Evolutionary conservation across 768 basidiomycete genomes (phyloP), one percentile per base, ranked within the genome.

Genomic region (Boletus eberwhitei): DNA sequence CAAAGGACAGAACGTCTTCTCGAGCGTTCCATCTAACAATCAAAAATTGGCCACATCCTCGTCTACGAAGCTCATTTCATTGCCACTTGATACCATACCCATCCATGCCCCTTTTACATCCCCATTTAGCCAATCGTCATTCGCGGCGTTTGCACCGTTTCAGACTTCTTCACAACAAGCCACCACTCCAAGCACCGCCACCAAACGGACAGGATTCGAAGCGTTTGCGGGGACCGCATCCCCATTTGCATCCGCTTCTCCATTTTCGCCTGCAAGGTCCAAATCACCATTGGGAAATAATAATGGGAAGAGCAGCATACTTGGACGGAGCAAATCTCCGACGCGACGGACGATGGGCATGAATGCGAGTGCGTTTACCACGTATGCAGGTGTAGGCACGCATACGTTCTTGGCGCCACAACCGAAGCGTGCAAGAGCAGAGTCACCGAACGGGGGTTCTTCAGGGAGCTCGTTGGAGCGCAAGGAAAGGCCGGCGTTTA

Each of bases 1-100:
- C 64, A 88, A 85, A 60, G 89, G 87, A 44, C 80, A 85, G 55
- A 87, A 80, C 64, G 59, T 79, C 26, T 77, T 81, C 51, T 66
- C 66, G 26, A 56, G 61, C 29, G 56, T 55, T 8, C 16, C 58
- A 31, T 36, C 58, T 41, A 67, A 57, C 37, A 48, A 57, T 77
- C 61, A 41, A 65, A 72, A 62, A 40, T 63, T 62, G 46, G 61
- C 65, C 37, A 59, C 64, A 32, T 64, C 70, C n/a, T 68, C 64
- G 35, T 59, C 66, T 42, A 54, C 50, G 34, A 64, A 59, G 24
- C 53, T 53, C 12, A 50, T 48, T 34, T 53, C 67, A 50, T 41
- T 47, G 19, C 64, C 66, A 31, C 51, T 54, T 35, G 67, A 61
- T 59, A 68, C 57, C 67, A 32, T 12, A 59, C 60, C 37, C 54